Conservation (phyloP, 2,329 filamentous ascomycete species). For the Fusarium sulawesiense region DNA sequence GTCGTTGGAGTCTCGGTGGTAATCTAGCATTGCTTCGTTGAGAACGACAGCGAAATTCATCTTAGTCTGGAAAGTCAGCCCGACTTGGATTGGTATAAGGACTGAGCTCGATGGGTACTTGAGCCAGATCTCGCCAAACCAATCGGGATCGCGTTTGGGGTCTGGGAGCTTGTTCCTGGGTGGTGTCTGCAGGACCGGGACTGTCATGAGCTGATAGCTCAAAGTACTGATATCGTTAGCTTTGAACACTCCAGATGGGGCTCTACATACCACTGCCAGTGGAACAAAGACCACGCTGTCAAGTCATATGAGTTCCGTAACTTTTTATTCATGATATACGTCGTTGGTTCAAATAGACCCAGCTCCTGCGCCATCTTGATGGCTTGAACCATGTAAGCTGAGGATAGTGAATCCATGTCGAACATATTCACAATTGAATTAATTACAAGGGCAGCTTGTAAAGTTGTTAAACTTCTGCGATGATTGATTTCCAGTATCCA, state of each 20-base stretch:
- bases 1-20: neutral
- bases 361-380: neutral
- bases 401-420: slow-evolving; percentile 8
- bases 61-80: neutral
- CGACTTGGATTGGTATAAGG: neutral
- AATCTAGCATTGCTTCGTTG: neutral
- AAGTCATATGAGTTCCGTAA: slow-evolving; percentile 5
- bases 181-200: neutral
- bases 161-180: neutral
- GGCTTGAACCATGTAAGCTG: neutral
- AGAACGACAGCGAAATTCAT: neutral
- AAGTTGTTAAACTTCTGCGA: neutral
- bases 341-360: slow-evolving; percentile 7
- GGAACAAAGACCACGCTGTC: slow-evolving; percentile 24
- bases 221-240: slow-evolving; percentile 1
- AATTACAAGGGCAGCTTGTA: neutral
- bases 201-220: slow-evolving; percentile 1
- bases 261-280: slow-evolving; percentile 7
- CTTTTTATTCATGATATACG: slow-evolving; percentile 8
- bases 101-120: slow-evolving; percentile 5
- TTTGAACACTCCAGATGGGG: rapidly evolving
- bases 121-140: slow-evolving; percentile 22
- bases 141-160: neutral
- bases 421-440: slow-evolving; percentile 18
- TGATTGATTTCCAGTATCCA: neutral